These are phyloP conservation scores for Kodamaea sp. DNA, from an alignment of 1,139 yeast genomes.

Conservation along the genomic window DNA sequence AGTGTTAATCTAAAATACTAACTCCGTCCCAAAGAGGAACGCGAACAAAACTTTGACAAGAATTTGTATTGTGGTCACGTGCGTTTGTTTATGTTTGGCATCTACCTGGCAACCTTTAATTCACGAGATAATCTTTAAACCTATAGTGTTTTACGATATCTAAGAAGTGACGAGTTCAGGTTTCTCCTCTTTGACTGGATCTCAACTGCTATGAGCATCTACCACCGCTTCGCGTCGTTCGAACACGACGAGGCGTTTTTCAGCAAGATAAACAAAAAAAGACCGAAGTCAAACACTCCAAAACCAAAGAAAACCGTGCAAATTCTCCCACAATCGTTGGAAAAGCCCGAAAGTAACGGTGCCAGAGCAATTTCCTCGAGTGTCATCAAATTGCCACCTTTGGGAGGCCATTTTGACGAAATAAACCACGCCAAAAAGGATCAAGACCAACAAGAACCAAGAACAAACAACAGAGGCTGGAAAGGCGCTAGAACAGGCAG, in stretches of 20 bases:
- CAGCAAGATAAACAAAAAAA: slow-evolving; percentile 4
- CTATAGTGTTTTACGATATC: too few species aligned
- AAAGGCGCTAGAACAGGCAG: too few species aligned
- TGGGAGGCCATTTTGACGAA: slow-evolving; percentile 9
- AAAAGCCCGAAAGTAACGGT: background rate
- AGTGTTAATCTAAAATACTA: too few species aligned
- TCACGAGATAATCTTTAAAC: too few species aligned
- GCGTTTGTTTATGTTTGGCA: too few species aligned
- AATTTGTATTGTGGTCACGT: too few species aligned
- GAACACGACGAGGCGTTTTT: slow-evolving; percentile 34
- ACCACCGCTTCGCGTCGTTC: slow-evolving; percentile 42
- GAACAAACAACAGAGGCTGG: background rate
- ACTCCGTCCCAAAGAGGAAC: too few species aligned
- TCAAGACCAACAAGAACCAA: background rate
- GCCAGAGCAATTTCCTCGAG: background rate
- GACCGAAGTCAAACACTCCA: background rate
- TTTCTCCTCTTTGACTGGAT: too few species aligned
- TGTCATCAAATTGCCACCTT: slow-evolving; percentile 5
- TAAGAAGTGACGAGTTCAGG: too few species aligned
- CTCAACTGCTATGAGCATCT: slow-evolving; percentile 25
- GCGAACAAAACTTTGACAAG: too few species aligned
- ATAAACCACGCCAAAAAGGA: background rate
- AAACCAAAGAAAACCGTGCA: background rate
- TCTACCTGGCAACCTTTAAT: too few species aligned
- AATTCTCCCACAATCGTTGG: background rate